phyloP scores from a whole-genome alignment of 1,284 basidiomycete species.

The Peniophora sp. region DNA sequence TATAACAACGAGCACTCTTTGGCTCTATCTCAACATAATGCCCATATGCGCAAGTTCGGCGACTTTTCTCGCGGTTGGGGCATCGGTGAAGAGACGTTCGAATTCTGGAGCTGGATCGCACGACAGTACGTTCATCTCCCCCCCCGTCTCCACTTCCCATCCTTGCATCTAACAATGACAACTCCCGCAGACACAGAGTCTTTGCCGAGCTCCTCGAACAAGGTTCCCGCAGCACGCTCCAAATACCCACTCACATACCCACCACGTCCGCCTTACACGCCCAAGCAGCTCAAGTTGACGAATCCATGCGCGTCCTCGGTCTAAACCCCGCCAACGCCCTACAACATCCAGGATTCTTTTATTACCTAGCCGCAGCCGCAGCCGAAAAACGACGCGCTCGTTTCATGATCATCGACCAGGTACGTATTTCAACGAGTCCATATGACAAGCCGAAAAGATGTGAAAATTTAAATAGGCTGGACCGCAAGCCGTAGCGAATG shows the following conservation, averaged over 20 bases:
- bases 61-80: slow-evolving; percentile 92
- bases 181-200: slow-evolving; percentile 60
- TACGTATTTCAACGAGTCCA: slow-evolving; percentile 23
- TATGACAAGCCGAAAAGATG: background rate
- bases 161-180: background rate
- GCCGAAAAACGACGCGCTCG: slow-evolving; percentile 67
- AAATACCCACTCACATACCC: slow-evolving; percentile 53
- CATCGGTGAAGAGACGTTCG: slow-evolving; percentile 94
- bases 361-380: slow-evolving; percentile 80
- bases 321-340: slow-evolving; percentile 66
- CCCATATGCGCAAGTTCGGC: slow-evolving; percentile 79
- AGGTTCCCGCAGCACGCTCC: slow-evolving; percentile 61
- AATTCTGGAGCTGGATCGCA: slow-evolving; percentile 96
- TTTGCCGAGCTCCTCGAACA: slow-evolving; percentile 85
- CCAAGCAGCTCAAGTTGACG: slow-evolving; percentile 31
- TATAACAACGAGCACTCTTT: slow-evolving; percentile 81
- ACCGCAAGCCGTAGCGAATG: slow-evolving; percentile 19
- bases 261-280: slow-evolving; percentile 13
- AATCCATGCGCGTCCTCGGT: slow-evolving; percentile 41
- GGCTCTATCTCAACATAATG: slow-evolving; percentile 73
- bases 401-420: slow-evolving; percentile 54
- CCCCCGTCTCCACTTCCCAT: slow-evolving; percentile 1
- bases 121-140: slow-evolving; percentile 59
- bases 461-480: slow-evolving; percentile 7
- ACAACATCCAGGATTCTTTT: slow-evolving; percentile 88